Conservation (phyloP, 495 filamentous ascomycete genomes). For the Xylaria scruposa region DNA sequence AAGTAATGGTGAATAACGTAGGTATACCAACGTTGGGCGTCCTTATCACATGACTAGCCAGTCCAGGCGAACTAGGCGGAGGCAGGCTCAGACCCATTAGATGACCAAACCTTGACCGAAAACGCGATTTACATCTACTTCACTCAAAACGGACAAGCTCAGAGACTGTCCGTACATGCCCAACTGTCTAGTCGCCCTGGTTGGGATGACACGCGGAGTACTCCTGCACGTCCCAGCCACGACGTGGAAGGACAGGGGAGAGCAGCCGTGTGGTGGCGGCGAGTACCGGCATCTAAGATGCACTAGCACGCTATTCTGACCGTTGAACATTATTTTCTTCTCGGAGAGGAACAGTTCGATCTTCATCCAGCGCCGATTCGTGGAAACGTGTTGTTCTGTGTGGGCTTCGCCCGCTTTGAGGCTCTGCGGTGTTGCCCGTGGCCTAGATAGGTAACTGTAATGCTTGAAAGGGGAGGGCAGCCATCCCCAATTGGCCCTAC, state of each 20-base stretch:
- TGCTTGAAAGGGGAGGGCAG: not conserved
- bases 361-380: not conserved
- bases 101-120: not conserved
- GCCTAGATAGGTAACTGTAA: not conserved
- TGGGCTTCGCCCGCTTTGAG: not conserved
- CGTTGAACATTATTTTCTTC: not conserved
- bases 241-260: not conserved
- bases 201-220: not conserved
- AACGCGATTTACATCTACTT: not conserved
- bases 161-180: not conserved
- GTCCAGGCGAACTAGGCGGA: not conserved
- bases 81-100: not conserved
- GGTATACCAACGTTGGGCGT: not conserved
- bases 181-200: not conserved
- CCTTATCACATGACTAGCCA: not conserved
- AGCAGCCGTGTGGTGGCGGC: constrained; percentile 13
- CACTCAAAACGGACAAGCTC: constrained; percentile 5
- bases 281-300: not conserved
- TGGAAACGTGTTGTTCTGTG: not conserved
- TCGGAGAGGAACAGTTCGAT: not conserved
- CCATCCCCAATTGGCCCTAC: not conserved
- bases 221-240: constrained; percentile 1
- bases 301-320: not conserved
- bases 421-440: not conserved
- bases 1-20: not conserved